These are phyloP conservation scores for Trichopus zeylanicus DNA, from an alignment of 116 monocot species.

Conservation along the genomic window DNA sequence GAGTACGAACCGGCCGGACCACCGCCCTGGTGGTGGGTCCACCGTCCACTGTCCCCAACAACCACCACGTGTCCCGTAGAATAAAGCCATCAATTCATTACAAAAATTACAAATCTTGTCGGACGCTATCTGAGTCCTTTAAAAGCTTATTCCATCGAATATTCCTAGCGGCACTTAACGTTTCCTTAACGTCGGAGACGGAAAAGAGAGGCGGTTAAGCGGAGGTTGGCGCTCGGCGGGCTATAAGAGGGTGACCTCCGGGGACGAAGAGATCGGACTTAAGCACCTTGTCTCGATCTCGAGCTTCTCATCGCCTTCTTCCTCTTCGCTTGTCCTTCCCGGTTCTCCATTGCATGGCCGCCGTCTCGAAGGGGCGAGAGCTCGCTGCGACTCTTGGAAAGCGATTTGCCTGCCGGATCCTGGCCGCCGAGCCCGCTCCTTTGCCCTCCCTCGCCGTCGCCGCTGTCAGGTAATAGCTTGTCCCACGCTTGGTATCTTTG, in stretches of 20 bases:
- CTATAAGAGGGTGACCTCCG: too few species aligned
- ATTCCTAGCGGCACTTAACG: too few species aligned
- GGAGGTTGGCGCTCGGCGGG: background rate
- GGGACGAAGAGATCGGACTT: background rate
- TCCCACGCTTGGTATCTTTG: too few species aligned
- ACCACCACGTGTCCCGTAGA: too few species aligned
- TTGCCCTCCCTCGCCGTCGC: background rate
- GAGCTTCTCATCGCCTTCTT: background rate
- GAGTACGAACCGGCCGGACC: too few species aligned
- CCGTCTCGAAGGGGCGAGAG: constrained; percentile 30
- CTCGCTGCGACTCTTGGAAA: constrained; percentile 33
- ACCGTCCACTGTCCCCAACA: too few species aligned
- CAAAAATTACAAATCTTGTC: too few species aligned
- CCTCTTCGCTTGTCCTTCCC: background rate
- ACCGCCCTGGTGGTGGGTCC: too few species aligned
- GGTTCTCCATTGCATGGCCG: constrained; percentile 30
- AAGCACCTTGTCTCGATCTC: background rate
- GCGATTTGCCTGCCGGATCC: constrained; percentile 27
- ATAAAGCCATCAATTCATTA: too few species aligned
- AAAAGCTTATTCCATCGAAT: too few species aligned
- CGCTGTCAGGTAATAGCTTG: background rate
- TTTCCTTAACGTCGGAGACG: too few species aligned
- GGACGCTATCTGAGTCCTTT: too few species aligned
- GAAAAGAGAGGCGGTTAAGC: background rate
- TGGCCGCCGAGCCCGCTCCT: constrained; percentile 7